Percentiles rank a stretch among this genome's conserved stretches.
Evolutionary conservation across 1,139 yeast species (phyloP).

Genomic region (Candida sanyaensis): DNA sequence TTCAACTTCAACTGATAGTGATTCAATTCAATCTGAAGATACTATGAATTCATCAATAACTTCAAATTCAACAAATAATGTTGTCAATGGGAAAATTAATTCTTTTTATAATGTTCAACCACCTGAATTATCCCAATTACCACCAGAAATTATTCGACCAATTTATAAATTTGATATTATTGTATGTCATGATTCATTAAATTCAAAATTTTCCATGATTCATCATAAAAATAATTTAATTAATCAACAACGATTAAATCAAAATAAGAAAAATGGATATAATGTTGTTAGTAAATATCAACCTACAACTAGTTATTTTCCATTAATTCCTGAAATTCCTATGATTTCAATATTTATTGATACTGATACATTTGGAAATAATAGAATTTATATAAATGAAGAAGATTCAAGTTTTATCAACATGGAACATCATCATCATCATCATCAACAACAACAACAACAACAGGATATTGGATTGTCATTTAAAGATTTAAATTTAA

Average conservation of each 20-base stretch:
- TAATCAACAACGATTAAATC: constrained; percentile 4
- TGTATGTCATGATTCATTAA: constrained; percentile 44
- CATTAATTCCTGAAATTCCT: constrained; percentile 33
- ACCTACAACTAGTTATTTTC: constrained; percentile 15
- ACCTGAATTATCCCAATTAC: constrained; percentile 44
- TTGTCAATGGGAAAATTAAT: neutral
- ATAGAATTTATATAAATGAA: constrained; percentile 32
- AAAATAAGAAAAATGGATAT: constrained; percentile 7
- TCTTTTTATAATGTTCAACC: constrained; percentile 29
- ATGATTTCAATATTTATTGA: constrained; percentile 36
- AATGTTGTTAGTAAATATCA: neutral
- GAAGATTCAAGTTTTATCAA: constrained; percentile 18
- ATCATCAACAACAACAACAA: constrained; percentile 17
- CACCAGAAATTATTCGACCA: constrained; percentile 52
- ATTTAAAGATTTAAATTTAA: constrained; percentile 6
- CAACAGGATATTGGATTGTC: constrained; percentile 14
- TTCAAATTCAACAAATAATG: neutral
- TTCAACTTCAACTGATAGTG: constrained; percentile 32
- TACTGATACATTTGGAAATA: constrained; percentile 26
- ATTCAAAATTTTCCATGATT: constrained; percentile 31
- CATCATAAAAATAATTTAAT: constrained; percentile 13
- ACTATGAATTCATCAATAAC: constrained; percentile 9
- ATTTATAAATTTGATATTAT: constrained; percentile 49
- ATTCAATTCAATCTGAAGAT: constrained; percentile 17
- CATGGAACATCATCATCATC: neutral